Evolutionary conservation across 1,284 basidiomycete genomes (phyloP).

Genomic region (Boletus nobilissimus): DNA sequence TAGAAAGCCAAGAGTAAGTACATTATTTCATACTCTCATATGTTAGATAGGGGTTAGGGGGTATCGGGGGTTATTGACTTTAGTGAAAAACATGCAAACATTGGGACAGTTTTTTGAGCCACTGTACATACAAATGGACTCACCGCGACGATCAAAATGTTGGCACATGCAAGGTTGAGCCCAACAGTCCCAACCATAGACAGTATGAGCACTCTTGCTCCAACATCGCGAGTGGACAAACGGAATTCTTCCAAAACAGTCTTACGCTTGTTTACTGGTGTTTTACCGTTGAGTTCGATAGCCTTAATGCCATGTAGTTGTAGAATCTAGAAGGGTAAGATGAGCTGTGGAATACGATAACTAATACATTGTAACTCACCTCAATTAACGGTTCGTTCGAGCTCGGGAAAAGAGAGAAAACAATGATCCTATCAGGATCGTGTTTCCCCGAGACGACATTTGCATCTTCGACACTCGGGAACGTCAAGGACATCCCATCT

Average conservation of each 20-base stretch:
- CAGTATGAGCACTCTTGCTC: slow-evolving; percentile 29
- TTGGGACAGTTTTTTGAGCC: no score
- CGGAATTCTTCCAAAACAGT: slow-evolving; percentile 7
- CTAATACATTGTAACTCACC: background rate
- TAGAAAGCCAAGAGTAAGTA: no score
- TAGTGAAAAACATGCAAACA: no score
- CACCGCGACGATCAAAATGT: slow-evolving; percentile 36
- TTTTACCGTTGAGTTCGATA: slow-evolving; percentile 25
- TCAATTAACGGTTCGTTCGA: background rate
- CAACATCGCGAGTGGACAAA: background rate
- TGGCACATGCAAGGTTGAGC: slow-evolving; percentile 37
- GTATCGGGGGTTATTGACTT: no score
- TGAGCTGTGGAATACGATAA: background rate
- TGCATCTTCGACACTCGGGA: background rate
- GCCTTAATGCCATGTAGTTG: slow-evolving; percentile 13
- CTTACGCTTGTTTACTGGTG: background rate
- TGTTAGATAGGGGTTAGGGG: no score
- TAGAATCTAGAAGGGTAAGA: slow-evolving; percentile 11
- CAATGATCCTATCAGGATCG: background rate
- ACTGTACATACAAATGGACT: no score
- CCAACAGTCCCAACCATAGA: slow-evolving; percentile 33
- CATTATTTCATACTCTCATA: no score
- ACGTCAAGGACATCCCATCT: background rate
- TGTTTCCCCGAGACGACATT: background rate
- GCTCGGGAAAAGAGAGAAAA: background rate